Percentiles rank a stretch among this genome's conserved stretches.
These are phyloP conservation scores for Hordeum marinum DNA, from an alignment of 176 grass and related monocot genomes.

Conservation along the genomic window DNA sequence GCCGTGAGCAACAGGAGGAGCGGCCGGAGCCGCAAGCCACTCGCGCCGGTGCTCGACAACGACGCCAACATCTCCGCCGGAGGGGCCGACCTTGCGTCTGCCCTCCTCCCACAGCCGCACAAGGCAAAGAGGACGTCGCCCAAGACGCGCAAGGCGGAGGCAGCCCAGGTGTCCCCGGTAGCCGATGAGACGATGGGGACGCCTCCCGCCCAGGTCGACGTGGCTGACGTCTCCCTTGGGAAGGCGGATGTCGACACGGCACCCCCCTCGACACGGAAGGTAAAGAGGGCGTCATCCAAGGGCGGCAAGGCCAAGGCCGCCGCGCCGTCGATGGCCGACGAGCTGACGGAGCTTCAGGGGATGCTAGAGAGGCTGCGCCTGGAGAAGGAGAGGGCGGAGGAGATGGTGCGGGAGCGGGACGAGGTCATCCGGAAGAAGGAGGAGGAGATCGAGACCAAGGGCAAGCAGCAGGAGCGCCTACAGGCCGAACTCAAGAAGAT, in stretches of 20 bases:
- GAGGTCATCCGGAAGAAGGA: slow-evolving; percentile 70
- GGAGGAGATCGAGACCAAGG: slow-evolving; percentile 57
- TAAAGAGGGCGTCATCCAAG: neutral
- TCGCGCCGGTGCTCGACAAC: slow-evolving; percentile 54
- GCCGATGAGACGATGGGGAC: slow-evolving; percentile 25
- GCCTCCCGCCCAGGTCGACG: neutral
- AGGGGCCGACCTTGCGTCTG: slow-evolving; percentile 6
- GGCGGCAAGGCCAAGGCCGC: neutral
- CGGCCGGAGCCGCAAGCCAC: slow-evolving; percentile 51
- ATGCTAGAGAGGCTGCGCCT: slow-evolving; percentile 66
- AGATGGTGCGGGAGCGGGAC: slow-evolving; percentile 64
- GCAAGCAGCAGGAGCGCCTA: slow-evolving; percentile 55
- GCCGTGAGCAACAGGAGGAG: slow-evolving; percentile 36
- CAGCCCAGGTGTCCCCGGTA: neutral
- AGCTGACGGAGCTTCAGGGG: slow-evolving; percentile 62
- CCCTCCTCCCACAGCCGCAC: slow-evolving; percentile 10
- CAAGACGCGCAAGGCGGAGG: slow-evolving; percentile 2
- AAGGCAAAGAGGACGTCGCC: slow-evolving; percentile 41
- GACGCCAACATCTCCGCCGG: slow-evolving; percentile 73
- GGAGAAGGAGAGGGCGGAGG: slow-evolving; percentile 76
- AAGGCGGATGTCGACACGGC: neutral
- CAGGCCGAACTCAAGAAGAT: slow-evolving; percentile 75
- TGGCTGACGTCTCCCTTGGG: neutral
- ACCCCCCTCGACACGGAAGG: neutral
- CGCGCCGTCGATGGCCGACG: slow-evolving; percentile 26